Percentiles rank a stretch among this genome's conserved stretches.
phyloP scores from a whole-genome alignment of 106 monocot genomes.

The Hemerocallis citrina region DNA sequence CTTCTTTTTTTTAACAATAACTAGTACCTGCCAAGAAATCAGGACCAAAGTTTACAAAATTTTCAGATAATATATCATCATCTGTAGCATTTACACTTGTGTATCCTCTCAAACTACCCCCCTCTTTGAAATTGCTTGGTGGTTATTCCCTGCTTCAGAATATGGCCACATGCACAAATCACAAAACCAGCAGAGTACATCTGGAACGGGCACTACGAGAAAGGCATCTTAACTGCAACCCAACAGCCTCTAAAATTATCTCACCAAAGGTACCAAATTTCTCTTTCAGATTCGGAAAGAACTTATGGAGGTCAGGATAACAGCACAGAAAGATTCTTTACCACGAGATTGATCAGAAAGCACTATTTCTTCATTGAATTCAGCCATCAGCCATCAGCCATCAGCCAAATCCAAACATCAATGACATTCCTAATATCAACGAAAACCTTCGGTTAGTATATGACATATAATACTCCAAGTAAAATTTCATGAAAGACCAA shows the following conservation, averaged over 20 bases:
- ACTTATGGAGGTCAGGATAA: conserved; percentile 68
- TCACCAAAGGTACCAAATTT: conserved; percentile 67
- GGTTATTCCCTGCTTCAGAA: conserved; percentile 21
- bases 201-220: conserved; percentile 53
- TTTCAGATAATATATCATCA: too few species aligned
- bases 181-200: conserved; percentile 85
- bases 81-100: conserved; percentile 65
- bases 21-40: too few species aligned
- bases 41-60: too few species aligned
- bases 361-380: conserved; percentile 15
- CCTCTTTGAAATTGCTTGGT: conserved; percentile 1
- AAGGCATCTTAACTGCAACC: conserved; percentile 58
- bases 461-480: too few species aligned
- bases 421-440: too few species aligned
- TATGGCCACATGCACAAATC: conserved; percentile 72
- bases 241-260: conserved; percentile 76
- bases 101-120: conserved; percentile 28
- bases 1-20: too few species aligned
- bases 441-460: too few species aligned
- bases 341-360: conserved; percentile 13
- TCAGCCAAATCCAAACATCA: too few species aligned
- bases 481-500: too few species aligned
- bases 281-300: conserved; percentile 69
- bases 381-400: too few species aligned
- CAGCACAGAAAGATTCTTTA: conserved; percentile 25